Conservation (phyloP, 2,329 filamentous ascomycete genomes). For the Sporothrix brunneoviolacea region DNA sequence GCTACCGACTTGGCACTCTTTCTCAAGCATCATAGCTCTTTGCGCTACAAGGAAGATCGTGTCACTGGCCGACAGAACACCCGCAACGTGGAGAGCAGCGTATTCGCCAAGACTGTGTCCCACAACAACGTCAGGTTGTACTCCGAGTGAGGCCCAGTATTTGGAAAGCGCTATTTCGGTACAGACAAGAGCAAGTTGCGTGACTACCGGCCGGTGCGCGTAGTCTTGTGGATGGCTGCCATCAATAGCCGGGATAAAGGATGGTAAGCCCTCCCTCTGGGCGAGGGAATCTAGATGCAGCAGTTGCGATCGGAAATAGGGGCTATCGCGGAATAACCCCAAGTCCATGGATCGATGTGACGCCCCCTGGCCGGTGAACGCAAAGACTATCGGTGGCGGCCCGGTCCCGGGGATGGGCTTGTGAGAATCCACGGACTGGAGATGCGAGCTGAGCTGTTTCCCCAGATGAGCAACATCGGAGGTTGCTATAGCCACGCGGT, state of each 20-base stretch:
- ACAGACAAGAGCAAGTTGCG: constrained; percentile 47
- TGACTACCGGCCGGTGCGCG: constrained; percentile 42
- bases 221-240: constrained; percentile 37
- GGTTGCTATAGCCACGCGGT: too few species aligned
- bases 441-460: too few species aligned
- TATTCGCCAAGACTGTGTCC: constrained; percentile 67
- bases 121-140: constrained; percentile 48
- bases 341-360: constrained; percentile 42
- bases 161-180: constrained; percentile 52
- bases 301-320: constrained; percentile 40
- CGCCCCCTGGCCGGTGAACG: constrained; percentile 52
- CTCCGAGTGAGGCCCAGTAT: constrained; percentile 51
- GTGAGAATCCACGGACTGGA: too few species aligned
- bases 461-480: too few species aligned
- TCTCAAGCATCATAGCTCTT: constrained; percentile 58
- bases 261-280: constrained; percentile 47
- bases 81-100: constrained; percentile 63
- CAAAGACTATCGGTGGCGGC: constrained; percentile 43
- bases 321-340: too few species aligned
- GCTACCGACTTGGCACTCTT: constrained; percentile 58
- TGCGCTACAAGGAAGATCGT: constrained; percentile 65
- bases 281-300: constrained; percentile 42
- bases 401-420: too few species aligned
- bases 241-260: constrained; percentile 46
- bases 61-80: constrained; percentile 63